Percentiles rank a stretch among this genome's conserved stretches.
Conservation (phyloP, 2,329 filamentous ascomycete genomes). For the Coniochaeta sp. region DNA sequence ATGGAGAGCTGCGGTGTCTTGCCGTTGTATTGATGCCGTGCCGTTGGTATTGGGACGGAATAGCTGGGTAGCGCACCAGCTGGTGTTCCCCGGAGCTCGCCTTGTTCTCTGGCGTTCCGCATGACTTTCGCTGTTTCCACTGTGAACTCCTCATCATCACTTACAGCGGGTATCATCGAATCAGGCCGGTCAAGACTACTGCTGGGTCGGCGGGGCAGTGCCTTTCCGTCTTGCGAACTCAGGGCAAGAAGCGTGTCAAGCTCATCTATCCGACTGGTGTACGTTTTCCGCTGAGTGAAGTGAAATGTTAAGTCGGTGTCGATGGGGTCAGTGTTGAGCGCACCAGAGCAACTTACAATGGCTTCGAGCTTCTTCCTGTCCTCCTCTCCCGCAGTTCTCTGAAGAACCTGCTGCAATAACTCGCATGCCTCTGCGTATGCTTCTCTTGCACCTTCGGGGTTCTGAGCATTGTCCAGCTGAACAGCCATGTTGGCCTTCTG, state of each 20-base stretch:
- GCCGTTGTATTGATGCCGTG: conserved; percentile 16
- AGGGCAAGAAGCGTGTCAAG: conserved; percentile 58
- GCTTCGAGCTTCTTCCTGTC: conserved; percentile 87
- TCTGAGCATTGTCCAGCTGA: conserved; percentile 90
- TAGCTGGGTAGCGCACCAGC: conserved; percentile 14
- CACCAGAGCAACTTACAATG: conserved; percentile 59
- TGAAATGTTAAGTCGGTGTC: conserved; percentile 15
- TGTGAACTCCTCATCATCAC: conserved; percentile 37
- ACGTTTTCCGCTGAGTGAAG: conserved; percentile 66
- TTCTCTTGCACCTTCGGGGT: conserved; percentile 83
- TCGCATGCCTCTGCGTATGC: conserved; percentile 89
- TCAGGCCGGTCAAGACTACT: conserved; percentile 46
- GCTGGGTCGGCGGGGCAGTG: conserved; percentile 63
- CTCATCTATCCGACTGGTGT: conserved; percentile 84
- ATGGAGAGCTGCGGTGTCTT: conserved; percentile 6
- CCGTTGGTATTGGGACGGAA: conserved; percentile 15
- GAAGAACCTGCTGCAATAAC: conserved; percentile 80
- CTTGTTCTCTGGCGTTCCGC: conserved; percentile 37
- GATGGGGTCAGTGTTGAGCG: conserved; percentile 9
- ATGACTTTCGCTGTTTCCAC: conserved; percentile 47
- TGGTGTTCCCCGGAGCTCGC: conserved; percentile 13
- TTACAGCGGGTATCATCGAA: conserved; percentile 1
- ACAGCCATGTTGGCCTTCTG: conserved; percentile 96
- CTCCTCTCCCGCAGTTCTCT: conserved; percentile 75
- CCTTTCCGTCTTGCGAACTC: conserved; percentile 53